Base-by-base conservation (phyloP, 345 rosid species). In the Pistacia vera region DNA sequence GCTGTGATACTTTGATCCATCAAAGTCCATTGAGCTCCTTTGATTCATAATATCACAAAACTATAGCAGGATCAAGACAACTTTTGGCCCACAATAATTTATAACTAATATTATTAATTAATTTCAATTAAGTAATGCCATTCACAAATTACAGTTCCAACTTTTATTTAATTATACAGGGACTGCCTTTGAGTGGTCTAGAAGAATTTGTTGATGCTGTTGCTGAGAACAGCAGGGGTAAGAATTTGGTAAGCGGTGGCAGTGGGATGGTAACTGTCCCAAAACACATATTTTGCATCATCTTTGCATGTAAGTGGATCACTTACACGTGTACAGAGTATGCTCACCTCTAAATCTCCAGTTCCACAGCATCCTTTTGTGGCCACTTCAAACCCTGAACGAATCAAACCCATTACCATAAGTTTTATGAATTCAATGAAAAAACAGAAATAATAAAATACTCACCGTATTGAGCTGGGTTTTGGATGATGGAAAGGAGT, bases 191-290 rank as follows among this genome's bases (percentile, higher is more conserved):
- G 46, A 14, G 14, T 1, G 4, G n/a, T 33, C 61, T 28, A 72
- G 59, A 62, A 73, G 51, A 73, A 18, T 10, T n/a, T 7, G 22
- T 49, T 38, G 3, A 2, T 72, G 3, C 57, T 25, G 25, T 76
- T 49, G 8, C 25, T 1, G 12, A 76, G 7, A 17, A 79, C 0
- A 12, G 17, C 2, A 35, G 52, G 1, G 64, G 60, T 13, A 77
- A 87, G 67, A 18, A 65, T 66, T 56, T 59, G 14, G 76, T 88
- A 91, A 33, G 94, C 79, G 48, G 56, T 81, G 73, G 91, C 92
- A 2, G 96, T 82, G 0, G 96, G 97, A 83, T 94, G 97, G 77
- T 83, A 94, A 73, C 95, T 86, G 59, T 92, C 98, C 97, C 93
- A 92, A 61, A 92, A 90, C 63, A 91, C 71, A 59, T 82, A 90